These are phyloP conservation scores for Afroboletus lepidellus DNA, from an alignment of 1,284 basidiomycete species.

Conservation along the genomic window DNA sequence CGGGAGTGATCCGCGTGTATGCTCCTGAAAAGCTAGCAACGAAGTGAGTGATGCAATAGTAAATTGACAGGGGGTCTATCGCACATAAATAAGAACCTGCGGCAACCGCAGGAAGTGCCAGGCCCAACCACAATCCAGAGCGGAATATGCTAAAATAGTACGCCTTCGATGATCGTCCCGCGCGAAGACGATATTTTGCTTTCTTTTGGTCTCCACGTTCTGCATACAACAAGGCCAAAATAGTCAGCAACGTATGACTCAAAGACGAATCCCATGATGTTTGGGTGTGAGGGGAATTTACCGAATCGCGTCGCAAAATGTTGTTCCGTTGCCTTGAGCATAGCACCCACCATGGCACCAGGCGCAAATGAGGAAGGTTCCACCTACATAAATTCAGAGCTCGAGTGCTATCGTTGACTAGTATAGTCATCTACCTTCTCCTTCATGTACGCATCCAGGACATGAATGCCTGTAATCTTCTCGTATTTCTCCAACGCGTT, in stretches of 20 bases:
- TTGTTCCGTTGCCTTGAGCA: conserved; percentile 75
- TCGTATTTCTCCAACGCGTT: conserved; percentile 95
- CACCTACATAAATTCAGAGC: conserved; percentile 42
- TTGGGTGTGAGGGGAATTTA: conserved; percentile 35
- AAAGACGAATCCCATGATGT: background rate
- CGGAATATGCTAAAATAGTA: conserved; percentile 80
- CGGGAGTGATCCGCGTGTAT: conserved; percentile 60
- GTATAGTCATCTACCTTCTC: conserved; percentile 54
- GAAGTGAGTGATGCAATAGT: background rate
- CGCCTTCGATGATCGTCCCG: conserved; percentile 51
- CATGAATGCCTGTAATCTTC: conserved; percentile 73
- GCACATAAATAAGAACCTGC: conserved; percentile 71
- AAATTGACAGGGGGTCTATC: conserved; percentile 21
- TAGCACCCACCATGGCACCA: conserved; percentile 56
- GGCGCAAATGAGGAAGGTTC: conserved; percentile 62
- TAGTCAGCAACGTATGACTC: background rate
- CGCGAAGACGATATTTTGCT: conserved; percentile 70
- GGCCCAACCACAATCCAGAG: conserved; percentile 75
- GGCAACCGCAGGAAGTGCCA: conserved; percentile 74
- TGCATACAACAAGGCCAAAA: conserved; percentile 37
- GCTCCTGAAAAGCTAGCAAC: conserved; percentile 54
- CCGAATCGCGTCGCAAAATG: conserved; percentile 75
- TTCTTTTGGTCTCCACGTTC: conserved; percentile 83
- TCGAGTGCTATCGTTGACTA: background rate
- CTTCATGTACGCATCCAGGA: conserved; percentile 69